These are phyloP conservation scores for Rosa multiflora DNA, from an alignment of 306 rosid species.

Conservation along the genomic window DNA sequence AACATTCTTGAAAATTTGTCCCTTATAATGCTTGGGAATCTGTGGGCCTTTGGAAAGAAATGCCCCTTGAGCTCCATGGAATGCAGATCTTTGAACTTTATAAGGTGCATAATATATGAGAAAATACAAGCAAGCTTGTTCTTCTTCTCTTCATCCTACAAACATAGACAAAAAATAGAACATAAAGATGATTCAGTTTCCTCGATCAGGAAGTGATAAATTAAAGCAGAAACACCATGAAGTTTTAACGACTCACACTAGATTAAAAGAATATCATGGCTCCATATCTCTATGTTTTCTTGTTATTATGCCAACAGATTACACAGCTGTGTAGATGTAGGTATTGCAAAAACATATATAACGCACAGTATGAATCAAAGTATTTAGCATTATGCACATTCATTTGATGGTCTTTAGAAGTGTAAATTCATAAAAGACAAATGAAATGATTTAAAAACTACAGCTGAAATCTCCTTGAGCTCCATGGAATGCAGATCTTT, in stretches of 20 bases:
- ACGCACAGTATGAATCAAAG: background rate
- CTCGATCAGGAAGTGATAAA: too few relatives aligned
- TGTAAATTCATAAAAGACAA: background rate
- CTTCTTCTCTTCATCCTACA: constrained; percentile 78
- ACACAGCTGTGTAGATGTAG: background rate
- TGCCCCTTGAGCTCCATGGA: too few relatives aligned
- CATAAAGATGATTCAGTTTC: too few relatives aligned
- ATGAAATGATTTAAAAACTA: background rate
- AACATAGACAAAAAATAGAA: constrained; percentile 8
- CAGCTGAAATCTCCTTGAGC: background rate
- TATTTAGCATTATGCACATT: background rate
- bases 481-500: too few relatives aligned
- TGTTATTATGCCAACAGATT: background rate
- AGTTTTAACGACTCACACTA: background rate
- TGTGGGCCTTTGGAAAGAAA: constrained; percentile 33
- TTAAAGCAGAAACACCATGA: background rate
- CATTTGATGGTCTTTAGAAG: background rate
- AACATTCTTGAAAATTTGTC: constrained; percentile 58
- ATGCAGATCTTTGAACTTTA: too few relatives aligned
- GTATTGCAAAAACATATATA: too few relatives aligned
- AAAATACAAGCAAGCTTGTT: constrained; percentile 51
- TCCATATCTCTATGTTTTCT: background rate
- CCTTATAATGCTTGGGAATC: constrained; percentile 52
- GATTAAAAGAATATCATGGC: background rate
- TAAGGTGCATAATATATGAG: constrained; percentile 72